Evolutionary conservation across 2,329 filamentous ascomycete species (phyloP).

Genomic region (Drechslera avenae): DNA sequence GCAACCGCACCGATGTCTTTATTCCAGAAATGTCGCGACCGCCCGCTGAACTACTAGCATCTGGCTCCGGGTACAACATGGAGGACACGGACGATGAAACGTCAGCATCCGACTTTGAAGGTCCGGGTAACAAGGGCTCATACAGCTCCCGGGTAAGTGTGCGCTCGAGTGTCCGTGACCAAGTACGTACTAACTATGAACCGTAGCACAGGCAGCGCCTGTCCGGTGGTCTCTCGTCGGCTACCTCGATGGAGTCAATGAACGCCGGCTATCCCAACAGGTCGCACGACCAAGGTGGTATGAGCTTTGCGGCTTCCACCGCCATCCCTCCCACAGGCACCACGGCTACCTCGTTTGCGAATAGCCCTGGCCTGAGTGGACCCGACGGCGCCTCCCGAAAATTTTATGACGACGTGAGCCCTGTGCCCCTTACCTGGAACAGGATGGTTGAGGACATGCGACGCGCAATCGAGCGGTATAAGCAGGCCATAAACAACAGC

Average conservation of each 20-base stretch:
- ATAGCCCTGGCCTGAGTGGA: slow-evolving; percentile 51
- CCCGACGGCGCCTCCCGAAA: slow-evolving; percentile 66
- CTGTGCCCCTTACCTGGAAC: slow-evolving; percentile 84
- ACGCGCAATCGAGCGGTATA: slow-evolving; percentile 84
- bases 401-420: slow-evolving; percentile 88
- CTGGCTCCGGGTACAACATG: slow-evolving; percentile 76
- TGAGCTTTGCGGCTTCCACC: slow-evolving; percentile 53
- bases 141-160: slow-evolving; percentile 69
- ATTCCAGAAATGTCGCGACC: slow-evolving; percentile 89
- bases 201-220: slow-evolving; percentile 57
- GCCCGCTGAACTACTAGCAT: slow-evolving; percentile 87
- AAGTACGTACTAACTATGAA: slow-evolving; percentile 22
- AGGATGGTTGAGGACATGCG: slow-evolving; percentile 92
- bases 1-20: slow-evolving; percentile 84
- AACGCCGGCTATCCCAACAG: slow-evolving; percentile 69
- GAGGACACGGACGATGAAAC: slow-evolving; percentile 90
- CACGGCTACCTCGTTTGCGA: slow-evolving; percentile 61
- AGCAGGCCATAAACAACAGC: slow-evolving; percentile 82
- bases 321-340: slow-evolving; percentile 57
- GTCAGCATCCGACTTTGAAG: slow-evolving; percentile 82
- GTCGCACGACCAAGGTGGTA: slow-evolving; percentile 49
- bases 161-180: not conserved
- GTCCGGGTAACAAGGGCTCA: slow-evolving; percentile 73
- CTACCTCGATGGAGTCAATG: slow-evolving; percentile 89
- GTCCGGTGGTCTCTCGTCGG: slow-evolving; percentile 76